Percentiles rank a stretch among this genome's conserved stretches.
Conservation (phyloP, 352 stramenopile genomes). For the Phytophthora brassicae region DNA sequence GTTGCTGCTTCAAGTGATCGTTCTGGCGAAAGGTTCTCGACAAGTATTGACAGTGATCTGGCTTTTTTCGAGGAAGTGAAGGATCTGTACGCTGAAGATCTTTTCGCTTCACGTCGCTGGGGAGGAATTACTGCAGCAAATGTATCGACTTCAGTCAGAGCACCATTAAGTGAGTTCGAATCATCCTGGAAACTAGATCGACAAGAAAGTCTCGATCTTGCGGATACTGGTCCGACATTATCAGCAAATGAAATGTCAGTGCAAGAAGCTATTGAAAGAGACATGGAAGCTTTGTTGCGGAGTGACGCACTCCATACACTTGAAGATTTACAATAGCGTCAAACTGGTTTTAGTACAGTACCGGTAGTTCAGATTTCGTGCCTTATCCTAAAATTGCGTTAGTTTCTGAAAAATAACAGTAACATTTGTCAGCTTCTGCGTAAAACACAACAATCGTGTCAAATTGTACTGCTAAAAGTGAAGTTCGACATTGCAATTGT, state of each 20-base stretch:
- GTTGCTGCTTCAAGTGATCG: neutral
- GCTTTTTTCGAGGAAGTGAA: constrained; percentile 48
- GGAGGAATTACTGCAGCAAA: neutral
- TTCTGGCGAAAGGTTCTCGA: constrained; percentile 17
- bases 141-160: neutral
- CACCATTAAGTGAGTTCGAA: neutral
- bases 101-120: constrained; percentile 34
- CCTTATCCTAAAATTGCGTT: too few species aligned
- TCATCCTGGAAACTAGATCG: constrained; percentile 1
- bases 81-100: constrained; percentile 39
- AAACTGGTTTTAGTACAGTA: too few species aligned
- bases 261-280: constrained; percentile 27
- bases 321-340: neutral
- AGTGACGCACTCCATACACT: constrained; percentile 7
- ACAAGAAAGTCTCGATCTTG: neutral
- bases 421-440: too few species aligned
- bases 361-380: too few species aligned
- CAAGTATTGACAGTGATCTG: constrained; percentile 31
- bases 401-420: too few species aligned
- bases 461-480: neutral
- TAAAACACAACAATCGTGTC: too few species aligned
- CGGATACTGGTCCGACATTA: neutral
- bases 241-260: constrained; percentile 20
- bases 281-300: constrained; percentile 24
- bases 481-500: constrained; percentile 13